Evolutionary conservation across 2,329 filamentous ascomycete genomes (phyloP), one percentile per base, ranked within the genome.

Genomic region (Diplodia corticola): DNA sequence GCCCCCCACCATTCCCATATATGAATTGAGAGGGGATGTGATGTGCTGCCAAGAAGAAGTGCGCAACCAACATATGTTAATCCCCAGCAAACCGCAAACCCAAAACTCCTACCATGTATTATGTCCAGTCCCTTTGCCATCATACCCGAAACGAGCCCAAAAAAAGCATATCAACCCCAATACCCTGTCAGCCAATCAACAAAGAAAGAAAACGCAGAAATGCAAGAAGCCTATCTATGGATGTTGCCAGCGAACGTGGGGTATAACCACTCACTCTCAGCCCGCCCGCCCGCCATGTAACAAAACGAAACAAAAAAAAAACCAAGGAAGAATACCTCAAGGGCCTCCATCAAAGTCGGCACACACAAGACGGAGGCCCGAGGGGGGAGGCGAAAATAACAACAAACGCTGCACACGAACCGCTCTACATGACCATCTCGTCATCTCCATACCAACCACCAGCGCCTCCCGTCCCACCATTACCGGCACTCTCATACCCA

Each of bases 351-450:
- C 7, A 13, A 33, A 54, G 28, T n/a, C n/a, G 10, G 1, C 26
- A 20, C 17, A 22, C 20, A 35, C 13, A 24, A 50, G 4, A 49
- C 7, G 2, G 15, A n/a, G 33, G 5, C 13, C 37, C 28, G n/a
- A n/a, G 12, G 13, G 30, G n/a, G 26, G 22, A 22, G 30, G 9
- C 33, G 13, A 15, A 61, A 33, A 13, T 9, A n/a, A 30, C 40
- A 15, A 51, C 15, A 61, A 49, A 35, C 12, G 5, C 40, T 20
- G 20, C 6, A 22, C 20, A 15, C 15, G 5, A 20, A 4, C 24
- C 40, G 1, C 66, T 73, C 65, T 37, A 79, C 77, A 79, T 78
- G 46, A 77, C 74, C 77, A 79, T 79, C 68, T 79, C 77, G 44
- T 79, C 75, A 59, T 79, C 33, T 1, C 33, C 76, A 3, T 64